Conservation (phyloP, 1,139 yeast genomes). For the Groenewaldozyma sp. region DNA sequence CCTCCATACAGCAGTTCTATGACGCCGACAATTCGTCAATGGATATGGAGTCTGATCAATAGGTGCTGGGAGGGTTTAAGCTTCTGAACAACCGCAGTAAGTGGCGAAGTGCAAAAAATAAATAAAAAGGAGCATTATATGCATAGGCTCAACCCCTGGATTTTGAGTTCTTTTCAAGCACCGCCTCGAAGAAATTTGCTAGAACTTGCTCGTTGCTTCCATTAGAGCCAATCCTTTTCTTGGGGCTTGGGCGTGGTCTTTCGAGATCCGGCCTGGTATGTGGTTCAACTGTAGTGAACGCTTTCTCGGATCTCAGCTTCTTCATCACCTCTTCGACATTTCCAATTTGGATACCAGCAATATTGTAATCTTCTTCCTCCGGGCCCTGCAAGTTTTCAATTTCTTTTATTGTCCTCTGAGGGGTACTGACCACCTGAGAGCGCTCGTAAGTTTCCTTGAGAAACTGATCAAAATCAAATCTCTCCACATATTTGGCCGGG, state of each 20-base stretch:
- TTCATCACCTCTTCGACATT: constrained; percentile 23
- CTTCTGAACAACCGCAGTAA: too few species aligned
- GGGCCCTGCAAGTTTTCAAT: constrained; percentile 1
- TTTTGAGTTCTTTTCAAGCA: too few species aligned
- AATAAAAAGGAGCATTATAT: too few species aligned
- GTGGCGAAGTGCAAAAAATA: too few species aligned
- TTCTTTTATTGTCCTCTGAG: constrained; percentile 6
- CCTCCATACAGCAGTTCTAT: not conserved
- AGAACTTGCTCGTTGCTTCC: constrained; percentile 19
- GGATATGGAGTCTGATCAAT: constrained; percentile 5
- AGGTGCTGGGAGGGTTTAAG: too few species aligned
- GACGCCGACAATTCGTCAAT: constrained; percentile 2
- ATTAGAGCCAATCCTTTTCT: not conserved
- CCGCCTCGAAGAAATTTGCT: constrained; percentile 24
- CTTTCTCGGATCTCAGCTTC: constrained; percentile 20
- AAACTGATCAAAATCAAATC: constrained; percentile 21
- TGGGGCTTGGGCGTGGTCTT: constrained; percentile 5
- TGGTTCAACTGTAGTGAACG: constrained; percentile 5
- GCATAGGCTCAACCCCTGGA: too few species aligned
- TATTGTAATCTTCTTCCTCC: constrained; percentile 18
- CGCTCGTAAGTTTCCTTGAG: constrained; percentile 18
- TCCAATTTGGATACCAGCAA: constrained; percentile 27
- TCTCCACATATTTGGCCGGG: constrained; percentile 1
- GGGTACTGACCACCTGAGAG: constrained; percentile 13
- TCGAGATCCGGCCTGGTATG: constrained; percentile 4